Base-by-base conservation (phyloP, 345 rosid species). In the Hibiscus tridactylites region DNA sequence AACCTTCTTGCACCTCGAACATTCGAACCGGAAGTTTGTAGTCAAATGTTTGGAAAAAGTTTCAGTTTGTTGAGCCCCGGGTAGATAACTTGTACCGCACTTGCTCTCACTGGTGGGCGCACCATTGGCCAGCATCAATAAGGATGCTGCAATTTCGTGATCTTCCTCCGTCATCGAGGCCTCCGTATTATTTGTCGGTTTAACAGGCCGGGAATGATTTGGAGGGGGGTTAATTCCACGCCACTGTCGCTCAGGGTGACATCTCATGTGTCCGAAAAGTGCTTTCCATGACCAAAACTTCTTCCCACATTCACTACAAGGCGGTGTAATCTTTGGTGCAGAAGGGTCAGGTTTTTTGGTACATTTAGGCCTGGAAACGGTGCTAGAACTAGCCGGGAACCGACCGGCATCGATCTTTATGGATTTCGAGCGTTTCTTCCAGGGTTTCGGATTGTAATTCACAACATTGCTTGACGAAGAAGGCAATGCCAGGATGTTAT, bases 221-320 rank as follows among this genome's bases (percentile, higher is more conserved):
- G 84, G 84, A n/a, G 92, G 95, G 29, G 96, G 92, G 68, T 86
- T 86, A 54, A 88, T 90, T 70, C 93, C 86, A 28, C 97, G 81
- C 92, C 96, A 87, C 78, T 90, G 86, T 60, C 97, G 90, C 81
- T 84, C 97, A 57, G 96, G 96, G 76, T 96, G 99, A 82, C 97
- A 96, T 74, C 98, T 81, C 94, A 87, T 92, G 80, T 92, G 99
- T 28, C 99, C 98, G 7, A 90, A 92, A 29, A 96, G 86, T 7
- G 98, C 99, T 80, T 96, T 94, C 85, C 83, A 80, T 0, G 99
- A 96, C 91, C 91, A 87, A 71, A 96, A 96, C 80, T 75, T 79
- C 86, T 87, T 92, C 31, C 98, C 96, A 65, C 99, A 96, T 81
- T 96, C 98, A 5, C 79, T 91, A 49, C 99, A 96, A 3, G 97